Base-by-base conservation (phyloP, 192 early-diverging fungal genomes). In the Coemansia sp. region DNA sequence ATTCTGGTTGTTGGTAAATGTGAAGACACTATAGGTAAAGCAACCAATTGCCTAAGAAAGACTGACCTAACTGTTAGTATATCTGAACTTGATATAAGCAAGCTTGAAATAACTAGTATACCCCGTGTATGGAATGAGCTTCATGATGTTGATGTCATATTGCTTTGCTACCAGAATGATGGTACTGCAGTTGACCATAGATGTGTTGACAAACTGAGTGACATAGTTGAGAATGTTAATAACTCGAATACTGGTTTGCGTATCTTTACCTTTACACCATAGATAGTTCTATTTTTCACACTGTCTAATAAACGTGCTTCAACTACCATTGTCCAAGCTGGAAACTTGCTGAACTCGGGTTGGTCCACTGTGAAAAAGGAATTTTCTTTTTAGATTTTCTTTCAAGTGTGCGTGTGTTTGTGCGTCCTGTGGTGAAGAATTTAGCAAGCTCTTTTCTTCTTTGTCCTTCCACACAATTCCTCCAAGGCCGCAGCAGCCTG, bases 261-360 rank as follows among this genome's bases (percentile, higher is more conserved):
- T 55, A 29, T 55, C 53, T 55, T 31, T 55, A 29, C 53, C 9
- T 55, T 15, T 55, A 55, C 27, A 29, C 53, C 53, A 17, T 55
- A 55, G 12, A 51, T 9, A 11, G 17, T 48, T 48, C 45, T 7
- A 8, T 48, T 48, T 17, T 20, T 46, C 0, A 1, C 4, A 7
- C 44, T n/a, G 5, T 19, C 44, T 46, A 46, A 46, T 46, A 46
- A 46, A n/a, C 2, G 40, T 3, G 1, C n/a, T 19, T 15, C 19
- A n/a, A n/a, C 44, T 46, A n/a, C 44, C n/a, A 7, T 5, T 20
- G 12, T 12, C 4, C 44, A 19, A 46, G n/a, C 17, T 5, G 13
- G n/a, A 46, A 19, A 46, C 5, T 15, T 15, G 1, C 44, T 46
- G 44, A 17, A 46, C 7, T 27, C 6, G 10, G 15, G 15, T 44